Evolutionary conservation across 2,329 filamentous ascomycete species (phyloP), one percentile per base, ranked within the genome.

Genomic region (Diaporthe velutina): DNA sequence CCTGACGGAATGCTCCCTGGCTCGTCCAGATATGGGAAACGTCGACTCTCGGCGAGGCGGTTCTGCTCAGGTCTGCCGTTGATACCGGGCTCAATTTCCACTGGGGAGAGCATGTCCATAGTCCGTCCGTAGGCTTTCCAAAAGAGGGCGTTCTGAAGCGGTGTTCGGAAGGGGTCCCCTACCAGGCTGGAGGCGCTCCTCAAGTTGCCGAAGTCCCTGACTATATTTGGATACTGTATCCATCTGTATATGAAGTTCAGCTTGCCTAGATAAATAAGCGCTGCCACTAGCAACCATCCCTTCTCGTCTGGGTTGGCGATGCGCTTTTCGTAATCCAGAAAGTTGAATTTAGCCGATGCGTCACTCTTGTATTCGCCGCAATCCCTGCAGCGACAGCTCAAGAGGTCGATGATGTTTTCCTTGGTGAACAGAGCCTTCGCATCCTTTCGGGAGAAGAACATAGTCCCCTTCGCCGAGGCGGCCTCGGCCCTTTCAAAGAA

Each of bases 361-460:
- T 54, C 52, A 54, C 15, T 54, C 52, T 54, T 54, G 52, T 30
- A 54, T 54, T 54, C 52, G 25, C 25, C 52, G 25, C 52, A 54
- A 30, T 54, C 52, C 52, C 52, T 52, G n/a, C 50, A 52, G 50
- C 50, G 50, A 28, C 50, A 52, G 50, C 50, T 52, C 50, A 52
- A 52, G 50, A 52, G 50, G 15, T 52, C 50, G 50, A 25, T 15
- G 25, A 54, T 54, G 52, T 54, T 54, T 17, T 30, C 52, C 1
- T 15, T 25, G 50, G 22, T 52, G 52, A 54, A 54, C 13, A 54
- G 52, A 12, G 52, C 52, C 25, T 54, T 54, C 25, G 52, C 17
- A 30, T 54, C 52, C 52, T 30, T 54, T 5, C n/a, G 52, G 52
- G 52, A 54, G n/a, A 54, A 54, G n/a, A 54, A 54, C 52, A 54